Percentiles rank a stretch among this genome's conserved stretches.
Conservation (phyloP, 306 rosid species). For the Quercus cerris region DNA sequence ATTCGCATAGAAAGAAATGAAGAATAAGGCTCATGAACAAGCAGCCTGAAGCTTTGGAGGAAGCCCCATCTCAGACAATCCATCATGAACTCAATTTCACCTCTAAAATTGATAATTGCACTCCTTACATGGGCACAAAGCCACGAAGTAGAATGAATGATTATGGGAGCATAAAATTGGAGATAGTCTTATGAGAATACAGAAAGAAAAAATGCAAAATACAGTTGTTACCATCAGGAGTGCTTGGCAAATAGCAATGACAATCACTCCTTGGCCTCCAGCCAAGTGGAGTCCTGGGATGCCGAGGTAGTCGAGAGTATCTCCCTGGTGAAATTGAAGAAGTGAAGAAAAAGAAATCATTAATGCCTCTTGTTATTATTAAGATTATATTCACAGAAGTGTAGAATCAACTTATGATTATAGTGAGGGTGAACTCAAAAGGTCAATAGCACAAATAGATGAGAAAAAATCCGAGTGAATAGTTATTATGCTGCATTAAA, state of each 20-base stretch:
- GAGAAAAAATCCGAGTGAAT: background rate
- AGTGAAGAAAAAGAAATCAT: conserved; percentile 9
- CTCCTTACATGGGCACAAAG: conserved; percentile 7
- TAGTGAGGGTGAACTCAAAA: background rate
- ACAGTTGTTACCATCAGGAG: conserved; percentile 72
- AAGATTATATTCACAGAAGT: background rate
- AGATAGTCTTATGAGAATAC: conserved; percentile 10
- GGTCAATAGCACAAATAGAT: background rate
- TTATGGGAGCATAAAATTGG: conserved; percentile 10
- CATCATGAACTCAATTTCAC: background rate
- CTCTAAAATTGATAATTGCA: conserved; percentile 12
- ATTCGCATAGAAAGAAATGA: background rate
- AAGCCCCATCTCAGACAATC: background rate
- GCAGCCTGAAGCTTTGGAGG: background rate
- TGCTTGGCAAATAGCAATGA: conserved; percentile 91
- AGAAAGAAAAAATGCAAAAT: background rate
- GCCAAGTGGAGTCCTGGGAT: conserved; percentile 92
- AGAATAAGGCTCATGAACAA: background rate
- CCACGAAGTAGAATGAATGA: background rate
- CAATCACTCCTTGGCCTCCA: conserved; percentile 93
- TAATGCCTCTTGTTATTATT: background rate
- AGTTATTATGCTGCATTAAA: background rate
- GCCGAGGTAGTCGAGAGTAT: conserved; percentile 89
- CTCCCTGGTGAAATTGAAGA: conserved; percentile 61
- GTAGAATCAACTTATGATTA: background rate